Evolutionary conservation across 169 alveolate species (phyloP), one percentile per base, ranked within the genome.

Genomic region (Plasmodium knowlesi): DNA sequence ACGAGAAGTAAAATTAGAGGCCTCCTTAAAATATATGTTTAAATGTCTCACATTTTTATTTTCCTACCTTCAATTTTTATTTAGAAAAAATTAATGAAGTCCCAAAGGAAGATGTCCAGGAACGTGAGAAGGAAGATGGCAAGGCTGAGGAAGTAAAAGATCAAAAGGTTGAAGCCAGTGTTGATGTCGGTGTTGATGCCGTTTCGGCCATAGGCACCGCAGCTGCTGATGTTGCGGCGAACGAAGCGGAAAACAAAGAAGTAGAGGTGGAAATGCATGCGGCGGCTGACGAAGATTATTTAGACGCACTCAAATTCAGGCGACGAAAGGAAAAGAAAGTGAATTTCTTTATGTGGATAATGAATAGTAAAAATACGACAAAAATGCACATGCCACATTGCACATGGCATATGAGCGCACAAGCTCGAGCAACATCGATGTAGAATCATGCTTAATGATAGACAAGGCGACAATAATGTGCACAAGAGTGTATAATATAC

Each of bases 291-390:
- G 67, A 84, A n/a, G 73, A 25, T 32, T 19, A 82, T 82, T 53
- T 54, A 74, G 86, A 78, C 25, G 93, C 54, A 73, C 57, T 25
- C 9, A 37, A 25, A 50, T 54, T 30, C 16, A 50, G 93, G 73
- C 25, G 73, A 19, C 43, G 82, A 50, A 76, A 19, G 46, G 43
- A 73, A 54, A 76, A 86, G 70, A 86, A 76, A 41, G 39, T 54
- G 30, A 86, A 37, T 41, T 74, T 86, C 30, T 86, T 86, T 34
- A 86, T 86, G 93, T 86, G 93, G 93, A 74, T 86, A 74, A 86
- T 86, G 54, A 86, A 86, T 76, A 74, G 93, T 86, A 86, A 86
- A 53, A 50, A 71, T 83, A 19, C n/a, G 28, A 32, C 72, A 28
- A 81, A 53, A 37, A 6, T 16, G 54, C 16, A 25, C 25, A 73